Conservation (phyloP, 371 early-diverging fungal genomes). For the Apophysomyces trapeziformis region DNA sequence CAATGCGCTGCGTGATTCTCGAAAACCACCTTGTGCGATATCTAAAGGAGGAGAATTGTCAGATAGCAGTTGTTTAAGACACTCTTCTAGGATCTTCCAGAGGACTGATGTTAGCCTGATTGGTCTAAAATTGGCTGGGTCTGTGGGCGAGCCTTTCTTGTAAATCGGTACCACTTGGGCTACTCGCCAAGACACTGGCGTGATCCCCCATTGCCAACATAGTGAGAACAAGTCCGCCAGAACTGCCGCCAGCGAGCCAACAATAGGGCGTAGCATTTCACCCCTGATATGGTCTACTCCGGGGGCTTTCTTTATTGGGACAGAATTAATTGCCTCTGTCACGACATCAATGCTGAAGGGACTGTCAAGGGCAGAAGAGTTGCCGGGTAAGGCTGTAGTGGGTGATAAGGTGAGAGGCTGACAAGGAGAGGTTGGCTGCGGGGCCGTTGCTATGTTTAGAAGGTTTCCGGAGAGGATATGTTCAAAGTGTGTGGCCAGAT, state of each 20-base stretch:
- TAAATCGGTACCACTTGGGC: constrained; percentile 18
- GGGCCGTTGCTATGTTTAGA: background rate
- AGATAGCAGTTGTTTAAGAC: background rate
- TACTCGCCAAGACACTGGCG: constrained; percentile 13
- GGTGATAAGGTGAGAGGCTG: background rate
- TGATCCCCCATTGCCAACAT: constrained; percentile 14
- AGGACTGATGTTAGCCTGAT: constrained; percentile 24
- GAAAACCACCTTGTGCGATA: constrained; percentile 41
- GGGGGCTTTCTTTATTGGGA: constrained; percentile 25
- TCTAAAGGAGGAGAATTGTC: constrained; percentile 14
- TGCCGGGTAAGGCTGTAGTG: background rate
- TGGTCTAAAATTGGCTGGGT: constrained; percentile 27
- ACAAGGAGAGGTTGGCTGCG: background rate
- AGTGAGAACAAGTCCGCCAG: constrained; percentile 13
- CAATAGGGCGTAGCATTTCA: constrained; percentile 27
- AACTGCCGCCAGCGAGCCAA: background rate
- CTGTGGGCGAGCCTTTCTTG: constrained; percentile 15
- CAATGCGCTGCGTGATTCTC: constrained; percentile 24
- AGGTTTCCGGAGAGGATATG: background rate
- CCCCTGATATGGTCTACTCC: constrained; percentile 25
- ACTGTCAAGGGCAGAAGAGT: too few species aligned
- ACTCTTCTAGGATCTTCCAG: constrained; percentile 22
- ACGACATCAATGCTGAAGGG: background rate
- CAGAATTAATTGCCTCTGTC: background rate
- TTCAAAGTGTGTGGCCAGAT: constrained; percentile 2